A percentile compares a stretch with the other conserved stretches of the same genome.
Evolutionary conservation across 1,284 basidiomycete genomes (phyloP).

Genomic region (Puccinia polysora): DNA sequence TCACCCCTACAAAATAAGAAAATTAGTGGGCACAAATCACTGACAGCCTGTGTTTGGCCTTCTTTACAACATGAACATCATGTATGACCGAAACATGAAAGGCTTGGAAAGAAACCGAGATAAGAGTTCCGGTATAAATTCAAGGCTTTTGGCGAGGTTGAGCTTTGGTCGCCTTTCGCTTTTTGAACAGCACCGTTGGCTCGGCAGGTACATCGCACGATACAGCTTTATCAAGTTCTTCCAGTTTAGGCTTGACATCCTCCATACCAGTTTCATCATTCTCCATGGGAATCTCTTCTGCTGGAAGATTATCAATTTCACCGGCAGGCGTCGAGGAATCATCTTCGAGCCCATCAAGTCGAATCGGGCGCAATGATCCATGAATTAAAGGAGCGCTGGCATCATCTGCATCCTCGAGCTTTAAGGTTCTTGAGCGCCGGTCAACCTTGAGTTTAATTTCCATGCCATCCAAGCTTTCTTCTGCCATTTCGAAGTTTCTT

Average conservation of each 20-base stretch:
- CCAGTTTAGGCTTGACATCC: conserved; percentile 8
- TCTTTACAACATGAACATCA: too few relatives aligned
- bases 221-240: background rate
- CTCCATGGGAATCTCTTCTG: too few relatives aligned
- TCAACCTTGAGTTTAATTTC: conserved; percentile 36
- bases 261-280: background rate
- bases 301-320: background rate
- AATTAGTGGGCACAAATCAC: too few relatives aligned
- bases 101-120: too few relatives aligned
- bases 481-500: background rate
- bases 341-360: conserved; percentile 3
- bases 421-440: background rate
- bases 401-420: background rate
- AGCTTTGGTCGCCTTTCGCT: conserved; percentile 3
- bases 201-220: too few relatives aligned
- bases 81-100: too few relatives aligned
- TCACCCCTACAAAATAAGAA: too few relatives aligned
- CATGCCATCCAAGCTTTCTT: background rate
- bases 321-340: background rate
- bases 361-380: conserved; percentile 21
- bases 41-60: too few relatives aligned
- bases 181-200: conserved; percentile 14
- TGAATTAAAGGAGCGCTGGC: background rate
- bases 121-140: too few relatives aligned
- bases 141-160: conserved; percentile 12